Conservation (phyloP, 495 filamentous ascomycete genomes). For the Tuber magnatum region DNA sequence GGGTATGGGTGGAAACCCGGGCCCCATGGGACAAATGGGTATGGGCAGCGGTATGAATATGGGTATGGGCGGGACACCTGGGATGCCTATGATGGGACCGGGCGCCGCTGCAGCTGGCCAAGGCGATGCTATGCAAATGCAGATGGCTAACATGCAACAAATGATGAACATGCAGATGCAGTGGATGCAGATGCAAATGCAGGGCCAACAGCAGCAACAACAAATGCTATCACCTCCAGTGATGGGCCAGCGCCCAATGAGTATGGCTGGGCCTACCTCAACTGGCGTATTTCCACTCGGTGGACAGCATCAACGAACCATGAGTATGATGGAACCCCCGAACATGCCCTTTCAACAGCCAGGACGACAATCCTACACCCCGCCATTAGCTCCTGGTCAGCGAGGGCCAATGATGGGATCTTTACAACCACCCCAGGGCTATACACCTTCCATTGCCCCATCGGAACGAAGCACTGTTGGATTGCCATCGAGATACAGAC, state of each 20-base stretch:
- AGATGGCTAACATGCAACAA: slow-evolving; percentile 78
- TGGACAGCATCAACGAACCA: slow-evolving; percentile 48
- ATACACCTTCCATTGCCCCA: slow-evolving; percentile 74
- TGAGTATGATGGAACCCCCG: slow-evolving; percentile 72
- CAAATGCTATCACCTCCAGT: slow-evolving; percentile 32
- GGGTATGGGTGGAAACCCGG: slow-evolving; percentile 41
- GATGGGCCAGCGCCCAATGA: slow-evolving; percentile 38
- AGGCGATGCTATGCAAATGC: slow-evolving; percentile 68
- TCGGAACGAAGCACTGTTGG: slow-evolving; percentile 92
- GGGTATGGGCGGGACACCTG: slow-evolving; percentile 43
- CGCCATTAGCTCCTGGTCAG: slow-evolving; percentile 45
- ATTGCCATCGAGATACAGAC: slow-evolving; percentile 81
- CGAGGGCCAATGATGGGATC: slow-evolving; percentile 41
- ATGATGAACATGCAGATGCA: slow-evolving; percentile 47
- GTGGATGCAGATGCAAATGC: slow-evolving; percentile 37
- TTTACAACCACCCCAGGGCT: slow-evolving; percentile 45
- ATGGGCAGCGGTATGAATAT: slow-evolving; percentile 34
- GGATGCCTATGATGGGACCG: slow-evolving; percentile 41
- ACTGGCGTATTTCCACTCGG: slow-evolving; percentile 22
- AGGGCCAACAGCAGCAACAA: slow-evolving; percentile 31
- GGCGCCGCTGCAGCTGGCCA: slow-evolving; percentile 48
- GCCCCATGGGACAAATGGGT: slow-evolving; percentile 33
- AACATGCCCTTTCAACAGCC: slow-evolving; percentile 48
- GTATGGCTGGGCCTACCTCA: slow-evolving; percentile 26
- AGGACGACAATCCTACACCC: slow-evolving; percentile 48